These are phyloP conservation scores for Wickerhamomyces xylosicus DNA, from an alignment of 805 yeast genomes.

Conservation along the genomic window DNA sequence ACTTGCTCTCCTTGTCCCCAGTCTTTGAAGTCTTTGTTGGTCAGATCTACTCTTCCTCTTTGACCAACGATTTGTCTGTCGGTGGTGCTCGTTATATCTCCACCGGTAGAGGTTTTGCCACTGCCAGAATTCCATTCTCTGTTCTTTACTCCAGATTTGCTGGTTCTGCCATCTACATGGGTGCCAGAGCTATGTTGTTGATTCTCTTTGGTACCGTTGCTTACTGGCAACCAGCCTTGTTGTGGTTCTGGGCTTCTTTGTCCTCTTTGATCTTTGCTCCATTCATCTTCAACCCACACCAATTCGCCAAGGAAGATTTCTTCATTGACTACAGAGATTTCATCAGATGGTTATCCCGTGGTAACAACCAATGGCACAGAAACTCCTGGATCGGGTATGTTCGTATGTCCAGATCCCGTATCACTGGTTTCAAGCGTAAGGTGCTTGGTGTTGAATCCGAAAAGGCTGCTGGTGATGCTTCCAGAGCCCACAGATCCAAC, in stretches of 20 bases:
- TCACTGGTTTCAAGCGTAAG: conserved; percentile 75
- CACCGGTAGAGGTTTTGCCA: conserved; percentile 82
- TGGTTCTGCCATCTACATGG: conserved; percentile 75
- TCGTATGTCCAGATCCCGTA: conserved; percentile 73
- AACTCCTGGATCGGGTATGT: conserved; percentile 84
- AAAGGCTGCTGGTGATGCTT: conserved; percentile 73
- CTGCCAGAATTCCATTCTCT: conserved; percentile 68
- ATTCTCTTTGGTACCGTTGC: conserved; percentile 64
- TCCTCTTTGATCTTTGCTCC: conserved; percentile 87
- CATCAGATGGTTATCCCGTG: conserved; percentile 85
- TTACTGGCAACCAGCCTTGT: conserved; percentile 84
- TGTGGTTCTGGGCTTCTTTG: conserved; percentile 96
- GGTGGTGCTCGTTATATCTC: conserved; percentile 87
- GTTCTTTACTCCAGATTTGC: conserved; percentile 71
- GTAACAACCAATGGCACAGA: conserved; percentile 82
- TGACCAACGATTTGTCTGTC: conserved; percentile 59
- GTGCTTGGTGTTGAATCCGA: conserved; percentile 69
- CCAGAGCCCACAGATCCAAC: conserved; percentile 75
- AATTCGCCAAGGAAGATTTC: conserved; percentile 92
- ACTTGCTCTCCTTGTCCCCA: conserved; percentile 63
- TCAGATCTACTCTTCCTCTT: conserved; percentile 65
- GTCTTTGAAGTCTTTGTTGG: conserved; percentile 78
- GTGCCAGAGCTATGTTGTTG: conserved; percentile 69
- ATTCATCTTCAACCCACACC: conserved; percentile 94
- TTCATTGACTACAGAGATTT: conserved; percentile 93